Evolutionary conservation across 2,329 filamentous ascomycete genomes (phyloP).

Genomic region (Penicillium rolfsii): DNA sequence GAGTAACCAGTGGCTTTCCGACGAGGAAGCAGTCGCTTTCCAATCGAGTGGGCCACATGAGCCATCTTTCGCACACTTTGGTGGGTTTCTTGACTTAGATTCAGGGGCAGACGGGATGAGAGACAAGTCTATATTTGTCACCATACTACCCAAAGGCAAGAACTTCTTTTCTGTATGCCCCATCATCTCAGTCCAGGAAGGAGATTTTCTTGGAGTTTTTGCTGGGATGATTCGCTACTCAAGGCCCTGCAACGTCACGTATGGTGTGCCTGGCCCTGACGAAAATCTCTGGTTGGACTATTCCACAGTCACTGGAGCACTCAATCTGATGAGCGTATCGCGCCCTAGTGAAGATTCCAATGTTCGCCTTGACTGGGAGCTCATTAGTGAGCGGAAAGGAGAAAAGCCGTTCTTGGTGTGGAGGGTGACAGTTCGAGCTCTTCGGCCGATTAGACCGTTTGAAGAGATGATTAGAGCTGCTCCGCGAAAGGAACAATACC

Average conservation of each 20-base stretch:
- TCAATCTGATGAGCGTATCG: conserved; percentile 21
- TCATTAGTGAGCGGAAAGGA: conserved; percentile 11
- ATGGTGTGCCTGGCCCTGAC: conserved; percentile 13
- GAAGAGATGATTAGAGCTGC: conserved; percentile 13
- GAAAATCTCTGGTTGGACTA: conserved; percentile 22
- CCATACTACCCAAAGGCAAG: conserved; percentile 14
- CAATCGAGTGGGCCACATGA: background rate
- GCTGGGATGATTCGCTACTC: background rate
- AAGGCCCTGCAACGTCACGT: background rate
- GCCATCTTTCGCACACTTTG: background rate
- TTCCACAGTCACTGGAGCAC: conserved; percentile 15
- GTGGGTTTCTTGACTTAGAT: conserved; percentile 14
- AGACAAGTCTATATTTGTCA: conserved; percentile 22
- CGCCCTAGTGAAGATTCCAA: conserved; percentile 12
- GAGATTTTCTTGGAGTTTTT: conserved; percentile 13
- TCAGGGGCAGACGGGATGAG: conserved; percentile 7
- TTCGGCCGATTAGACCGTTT: conserved; percentile 7
- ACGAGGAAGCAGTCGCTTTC: background rate
- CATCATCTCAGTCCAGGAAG: conserved; percentile 15
- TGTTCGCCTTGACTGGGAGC: conserved; percentile 16
- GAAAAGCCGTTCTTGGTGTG: conserved; percentile 1
- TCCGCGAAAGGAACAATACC: conserved; percentile 14
- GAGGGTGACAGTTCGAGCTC: conserved; percentile 11
- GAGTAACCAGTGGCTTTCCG: background rate
- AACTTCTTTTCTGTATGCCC: conserved; percentile 13